A percentile compares a stretch with the other conserved stretches of the same genome.
Evolutionary conservation across 176 grass and related monocot species (phyloP).

Genomic region (Poa annua): DNA sequence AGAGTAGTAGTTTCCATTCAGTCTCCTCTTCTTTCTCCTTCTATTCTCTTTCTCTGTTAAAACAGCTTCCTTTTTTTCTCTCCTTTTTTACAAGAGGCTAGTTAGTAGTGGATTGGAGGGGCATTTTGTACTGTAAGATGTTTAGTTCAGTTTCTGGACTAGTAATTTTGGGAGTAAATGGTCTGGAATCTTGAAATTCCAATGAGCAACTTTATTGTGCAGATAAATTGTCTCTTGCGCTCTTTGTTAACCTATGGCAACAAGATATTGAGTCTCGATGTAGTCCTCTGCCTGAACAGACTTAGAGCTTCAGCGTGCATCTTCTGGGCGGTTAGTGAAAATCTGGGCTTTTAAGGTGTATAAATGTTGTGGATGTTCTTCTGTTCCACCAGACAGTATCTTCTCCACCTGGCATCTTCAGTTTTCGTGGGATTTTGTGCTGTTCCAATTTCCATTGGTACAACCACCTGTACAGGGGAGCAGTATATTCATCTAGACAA

Average conservation of each 20-base stretch:
- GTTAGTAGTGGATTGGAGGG: slow-evolving; percentile 40
- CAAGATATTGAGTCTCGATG: slow-evolving; percentile 33
- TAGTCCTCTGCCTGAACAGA: slow-evolving; percentile 38
- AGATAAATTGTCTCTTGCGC: slow-evolving; percentile 18
- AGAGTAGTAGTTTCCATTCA: slow-evolving; percentile 34
- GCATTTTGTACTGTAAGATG: slow-evolving; percentile 57
- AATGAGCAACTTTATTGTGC: slow-evolving; percentile 21
- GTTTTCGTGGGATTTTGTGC: slow-evolving; percentile 33
- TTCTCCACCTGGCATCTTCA: slow-evolving; percentile 28
- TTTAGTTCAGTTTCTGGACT: slow-evolving; percentile 52
- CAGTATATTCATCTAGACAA: slow-evolving; percentile 40
- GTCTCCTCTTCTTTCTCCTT: slow-evolving; percentile 27
- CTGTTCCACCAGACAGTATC: slow-evolving; percentile 14
- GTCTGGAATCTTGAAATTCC: slow-evolving; percentile 46
- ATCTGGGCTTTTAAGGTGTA: slow-evolving; percentile 30
- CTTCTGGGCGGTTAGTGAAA: slow-evolving; percentile 20
- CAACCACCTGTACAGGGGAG: slow-evolving; percentile 24
- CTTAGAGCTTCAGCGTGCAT: slow-evolving; percentile 32
- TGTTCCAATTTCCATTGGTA: slow-evolving; percentile 19
- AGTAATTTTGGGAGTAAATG: slow-evolving; percentile 61
- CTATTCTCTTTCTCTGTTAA: slow-evolving; percentile 34
- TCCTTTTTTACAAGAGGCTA: slow-evolving; percentile 39
- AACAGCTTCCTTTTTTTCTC: slow-evolving; percentile 26
- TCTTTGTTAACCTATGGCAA: not conserved
- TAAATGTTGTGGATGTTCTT: slow-evolving; percentile 18